phyloP scores from a whole-genome alignment of 768 basidiomycete genomes.

The Boletus vermiculosoides region DNA sequence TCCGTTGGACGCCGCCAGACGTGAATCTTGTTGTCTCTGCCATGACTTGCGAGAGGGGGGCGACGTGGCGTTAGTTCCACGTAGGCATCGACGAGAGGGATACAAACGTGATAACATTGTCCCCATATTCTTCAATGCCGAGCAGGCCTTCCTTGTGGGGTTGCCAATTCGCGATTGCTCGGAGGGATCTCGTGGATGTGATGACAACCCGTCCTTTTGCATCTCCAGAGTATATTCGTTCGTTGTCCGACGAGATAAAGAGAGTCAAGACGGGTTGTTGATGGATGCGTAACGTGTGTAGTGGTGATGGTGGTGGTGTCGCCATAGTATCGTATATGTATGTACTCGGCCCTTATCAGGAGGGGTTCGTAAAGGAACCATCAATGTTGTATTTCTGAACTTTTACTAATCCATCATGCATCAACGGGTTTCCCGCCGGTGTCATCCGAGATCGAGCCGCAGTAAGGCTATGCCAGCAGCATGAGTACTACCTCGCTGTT shows the following conservation, averaged over 20 bases:
- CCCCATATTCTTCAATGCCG: conserved; percentile 73
- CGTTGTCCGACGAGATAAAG: conserved; percentile 67
- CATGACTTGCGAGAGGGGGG: conserved; percentile 46
- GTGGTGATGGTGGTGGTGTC: conserved; percentile 52
- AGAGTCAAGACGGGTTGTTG: conserved; percentile 58
- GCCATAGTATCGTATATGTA: conserved; percentile 1
- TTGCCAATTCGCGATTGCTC: conserved; percentile 73
- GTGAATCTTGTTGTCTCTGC: conserved; percentile 82
- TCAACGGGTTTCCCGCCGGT: too few relatives aligned
- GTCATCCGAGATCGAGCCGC: too few relatives aligned
- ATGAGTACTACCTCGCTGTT: too few relatives aligned
- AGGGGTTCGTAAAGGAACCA: too few relatives aligned
- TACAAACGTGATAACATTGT: conserved; percentile 73
- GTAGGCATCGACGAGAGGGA: neutral
- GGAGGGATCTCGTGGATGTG: conserved; percentile 71
- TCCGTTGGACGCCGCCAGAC: conserved; percentile 61
- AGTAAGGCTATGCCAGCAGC: neutral
- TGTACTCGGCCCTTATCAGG: too few relatives aligned
- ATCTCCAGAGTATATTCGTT: conserved; percentile 86
- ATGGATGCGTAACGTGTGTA: conserved; percentile 77
- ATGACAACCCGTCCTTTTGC: conserved; percentile 71
- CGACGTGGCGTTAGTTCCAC: neutral
- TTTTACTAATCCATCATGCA: too few relatives aligned
- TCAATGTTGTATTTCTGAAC: too few relatives aligned
- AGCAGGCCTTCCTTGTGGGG: conserved; percentile 79